These are phyloP conservation scores for Camelina neglecta DNA, from an alignment of 345 rosid species.

Conservation along the genomic window DNA sequence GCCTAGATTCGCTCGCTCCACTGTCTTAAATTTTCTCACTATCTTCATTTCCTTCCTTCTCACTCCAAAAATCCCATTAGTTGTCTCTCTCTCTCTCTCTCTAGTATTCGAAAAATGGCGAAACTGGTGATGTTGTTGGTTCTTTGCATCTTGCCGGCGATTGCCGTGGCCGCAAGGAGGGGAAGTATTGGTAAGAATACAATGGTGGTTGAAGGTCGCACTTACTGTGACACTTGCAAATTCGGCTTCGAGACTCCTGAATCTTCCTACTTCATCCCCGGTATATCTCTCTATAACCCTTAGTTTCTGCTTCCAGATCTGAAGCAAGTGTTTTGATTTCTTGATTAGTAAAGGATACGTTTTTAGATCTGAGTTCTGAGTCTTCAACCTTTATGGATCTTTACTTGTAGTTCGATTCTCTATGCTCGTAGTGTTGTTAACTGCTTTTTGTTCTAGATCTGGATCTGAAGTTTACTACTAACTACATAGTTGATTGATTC, in stretches of 20 bases:
- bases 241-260: conserved; percentile 87
- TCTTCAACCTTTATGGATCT: conserved; percentile 2
- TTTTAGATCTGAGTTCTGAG: conserved; percentile 7
- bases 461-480: neutral
- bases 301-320: conserved; percentile 12
- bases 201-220: conserved; percentile 56
- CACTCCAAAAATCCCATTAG: neutral
- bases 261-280: conserved; percentile 59
- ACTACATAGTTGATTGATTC: neutral
- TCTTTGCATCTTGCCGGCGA: conserved; percentile 65
- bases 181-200: conserved; percentile 45
- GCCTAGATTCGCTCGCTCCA: conserved; percentile 28
- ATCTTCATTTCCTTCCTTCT: neutral
- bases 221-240: conserved; percentile 86
- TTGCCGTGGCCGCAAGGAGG: conserved; percentile 56
- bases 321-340: too few relatives aligned
- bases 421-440: neutral
- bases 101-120: conserved; percentile 52
- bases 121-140: conserved; percentile 51
- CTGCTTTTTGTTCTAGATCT: conserved; percentile 22
- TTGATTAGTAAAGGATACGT: neutral
- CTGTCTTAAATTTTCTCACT: conserved; percentile 19
- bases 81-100: neutral
- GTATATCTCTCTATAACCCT: conserved; percentile 40
- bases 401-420: neutral